phyloP scores from a whole-genome alignment of 225 moss, liverwort and hornwort genomes.

The Thuidium tamariscinum region DNA sequence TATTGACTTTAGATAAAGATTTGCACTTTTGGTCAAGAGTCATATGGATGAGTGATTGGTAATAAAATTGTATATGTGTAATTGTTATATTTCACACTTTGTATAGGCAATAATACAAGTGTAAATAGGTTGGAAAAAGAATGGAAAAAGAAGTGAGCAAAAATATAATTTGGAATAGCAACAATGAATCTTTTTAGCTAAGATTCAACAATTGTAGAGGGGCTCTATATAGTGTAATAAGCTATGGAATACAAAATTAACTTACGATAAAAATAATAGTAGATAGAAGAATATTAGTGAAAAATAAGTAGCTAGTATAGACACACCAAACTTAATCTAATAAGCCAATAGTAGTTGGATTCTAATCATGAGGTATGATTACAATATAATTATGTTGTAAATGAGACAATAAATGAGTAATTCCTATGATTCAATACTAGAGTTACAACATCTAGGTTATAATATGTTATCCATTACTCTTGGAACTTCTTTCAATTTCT shows the following conservation, averaged over 20 bases:
- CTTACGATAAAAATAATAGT: too few species aligned
- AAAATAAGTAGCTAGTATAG: neutral
- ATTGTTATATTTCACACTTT: neutral
- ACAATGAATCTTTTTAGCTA: too few species aligned
- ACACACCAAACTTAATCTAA: accelerated
- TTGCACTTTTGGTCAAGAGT: neutral
- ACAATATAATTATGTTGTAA: accelerated
- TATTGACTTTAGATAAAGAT: too few species aligned
- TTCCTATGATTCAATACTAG: neutral
- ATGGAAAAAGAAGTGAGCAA: neutral
- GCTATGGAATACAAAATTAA: neutral
- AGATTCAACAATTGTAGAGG: accelerated
- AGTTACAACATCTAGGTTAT: neutral
- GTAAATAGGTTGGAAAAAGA: neutral
- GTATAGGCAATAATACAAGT: too few species aligned
- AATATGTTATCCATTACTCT: neutral
- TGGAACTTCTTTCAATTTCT: neutral
- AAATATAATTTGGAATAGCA: neutral
- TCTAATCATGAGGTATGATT: neutral
- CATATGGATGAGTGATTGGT: neutral
- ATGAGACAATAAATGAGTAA: neutral
- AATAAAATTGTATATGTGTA: neutral
- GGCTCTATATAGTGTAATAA: accelerated
- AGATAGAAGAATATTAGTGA: neutral
- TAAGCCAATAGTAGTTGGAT: neutral